phyloP scores from a whole-genome alignment of 2,329 filamentous ascomycete genomes.

The Sclerotinia borealis region DNA sequence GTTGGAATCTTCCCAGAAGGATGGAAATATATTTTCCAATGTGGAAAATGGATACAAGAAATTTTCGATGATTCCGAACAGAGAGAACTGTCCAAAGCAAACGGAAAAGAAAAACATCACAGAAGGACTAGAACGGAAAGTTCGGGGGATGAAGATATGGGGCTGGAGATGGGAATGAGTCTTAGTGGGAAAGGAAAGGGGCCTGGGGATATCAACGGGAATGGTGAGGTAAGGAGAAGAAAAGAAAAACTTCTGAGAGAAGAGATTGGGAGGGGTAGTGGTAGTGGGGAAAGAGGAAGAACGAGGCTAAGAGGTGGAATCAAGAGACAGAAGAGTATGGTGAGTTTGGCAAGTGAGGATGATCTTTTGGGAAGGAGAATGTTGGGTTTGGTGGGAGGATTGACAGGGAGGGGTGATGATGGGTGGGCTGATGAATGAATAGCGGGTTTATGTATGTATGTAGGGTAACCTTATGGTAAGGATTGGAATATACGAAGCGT shows the following conservation, averaged over 20 bases:
- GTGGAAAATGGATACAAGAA: constrained; percentile 74
- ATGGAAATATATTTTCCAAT: constrained; percentile 78
- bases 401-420: constrained; percentile 38
- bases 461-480: background rate
- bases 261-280: constrained; percentile 33
- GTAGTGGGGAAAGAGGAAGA: constrained; percentile 29
- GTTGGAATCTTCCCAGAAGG: constrained; percentile 81
- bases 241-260: constrained; percentile 34
- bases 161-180: constrained; percentile 72
- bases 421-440: constrained; percentile 20
- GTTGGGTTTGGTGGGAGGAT: constrained; percentile 46
- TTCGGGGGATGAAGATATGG: constrained; percentile 67
- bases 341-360: constrained; percentile 49
- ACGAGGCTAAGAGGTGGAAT: constrained; percentile 39
- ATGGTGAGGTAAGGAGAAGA: constrained; percentile 9
- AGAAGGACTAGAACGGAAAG: constrained; percentile 24
- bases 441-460: background rate
- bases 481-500: background rate
- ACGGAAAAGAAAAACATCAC: constrained; percentile 14
- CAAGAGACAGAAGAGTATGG: constrained; percentile 40
- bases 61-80: constrained; percentile 54
- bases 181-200: constrained; percentile 18
- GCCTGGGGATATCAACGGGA: constrained; percentile 14
- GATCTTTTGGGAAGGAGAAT: constrained; percentile 50
- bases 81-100: constrained; percentile 32